Evolutionary conservation across 164 flowering plant species (phyloP).

Genomic region (Magnolia officinalis): DNA sequence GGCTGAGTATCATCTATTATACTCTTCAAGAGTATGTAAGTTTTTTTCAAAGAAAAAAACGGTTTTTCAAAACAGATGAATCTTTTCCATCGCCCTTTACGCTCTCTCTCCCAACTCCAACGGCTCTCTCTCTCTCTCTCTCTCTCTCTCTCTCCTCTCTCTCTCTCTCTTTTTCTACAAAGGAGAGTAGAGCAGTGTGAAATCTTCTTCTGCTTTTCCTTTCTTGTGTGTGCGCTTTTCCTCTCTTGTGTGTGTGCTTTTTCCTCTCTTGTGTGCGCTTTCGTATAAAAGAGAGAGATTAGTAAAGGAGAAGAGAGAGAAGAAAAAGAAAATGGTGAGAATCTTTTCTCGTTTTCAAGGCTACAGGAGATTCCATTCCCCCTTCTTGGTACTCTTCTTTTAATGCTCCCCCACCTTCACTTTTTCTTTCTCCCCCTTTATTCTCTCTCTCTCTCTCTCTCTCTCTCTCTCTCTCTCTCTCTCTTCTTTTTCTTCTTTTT

Average conservation of each 20-base stretch:
- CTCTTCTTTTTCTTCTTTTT: not conserved
- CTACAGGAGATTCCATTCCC: slow-evolving; percentile 22
- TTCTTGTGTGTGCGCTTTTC: not conserved
- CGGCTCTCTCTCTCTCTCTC: not conserved
- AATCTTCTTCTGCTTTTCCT: not conserved
- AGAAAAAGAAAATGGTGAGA: slow-evolving; percentile 23
- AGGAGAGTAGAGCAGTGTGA: not conserved
- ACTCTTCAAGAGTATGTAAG: no score
- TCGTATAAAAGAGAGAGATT: not conserved
- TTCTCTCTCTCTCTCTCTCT: slow-evolving; percentile 6
- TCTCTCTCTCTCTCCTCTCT: not conserved
- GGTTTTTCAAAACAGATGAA: not conserved
- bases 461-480: not conserved
- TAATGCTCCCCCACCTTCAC: slow-evolving; percentile 1
- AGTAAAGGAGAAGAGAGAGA: slow-evolving; percentile 9
- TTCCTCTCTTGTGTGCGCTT: not conserved
- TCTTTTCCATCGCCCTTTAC: not conserved
- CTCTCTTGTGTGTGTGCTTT: no score
- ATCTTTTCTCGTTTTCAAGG: slow-evolving; percentile 32
- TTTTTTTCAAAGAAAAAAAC: not conserved
- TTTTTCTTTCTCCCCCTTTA: slow-evolving; percentile 2
- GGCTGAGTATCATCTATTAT: no score
- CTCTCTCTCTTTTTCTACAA: slow-evolving; percentile 6
- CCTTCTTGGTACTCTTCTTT: slow-evolving; percentile 24
- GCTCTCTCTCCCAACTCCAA: not conserved